Evolutionary conservation across 2,329 filamentous ascomycete genomes (phyloP).

Genomic region (Clarireedia monteithiana): DNA sequence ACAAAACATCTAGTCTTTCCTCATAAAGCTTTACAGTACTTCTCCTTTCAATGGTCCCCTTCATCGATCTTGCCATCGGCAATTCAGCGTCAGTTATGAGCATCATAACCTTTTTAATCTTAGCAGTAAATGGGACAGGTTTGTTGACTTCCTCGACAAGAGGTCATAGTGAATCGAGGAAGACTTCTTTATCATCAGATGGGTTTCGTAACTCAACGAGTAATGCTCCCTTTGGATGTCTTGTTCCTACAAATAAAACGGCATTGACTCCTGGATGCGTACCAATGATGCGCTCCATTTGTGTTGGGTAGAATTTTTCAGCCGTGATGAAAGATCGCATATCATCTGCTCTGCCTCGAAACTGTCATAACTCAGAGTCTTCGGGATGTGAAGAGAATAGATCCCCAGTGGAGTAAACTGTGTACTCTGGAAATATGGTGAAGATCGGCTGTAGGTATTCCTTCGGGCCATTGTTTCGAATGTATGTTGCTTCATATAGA

Average conservation of each 20-base stretch:
- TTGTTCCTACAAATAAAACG: not conserved
- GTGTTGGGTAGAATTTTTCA: not conserved
- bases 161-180: slow-evolving; percentile 12
- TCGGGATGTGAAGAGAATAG: slow-evolving; percentile 7
- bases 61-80: slow-evolving; percentile 11
- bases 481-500: not conserved
- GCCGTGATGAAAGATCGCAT: slow-evolving; percentile 2
- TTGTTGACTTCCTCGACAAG: slow-evolving; percentile 13
- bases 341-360: slow-evolving; percentile 9
- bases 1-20: not conserved
- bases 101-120: slow-evolving; percentile 11
- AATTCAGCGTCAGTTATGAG: slow-evolving; percentile 9
- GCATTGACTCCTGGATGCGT: not conserved
- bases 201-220: slow-evolving; percentile 10
- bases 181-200: not conserved
- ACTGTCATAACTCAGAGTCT: slow-evolving; percentile 6
- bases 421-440: not conserved
- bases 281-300: not conserved
- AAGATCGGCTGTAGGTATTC: not conserved
- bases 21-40: not conserved
- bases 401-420: not conserved
- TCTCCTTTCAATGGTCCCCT: slow-evolving; percentile 9
- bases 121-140: slow-evolving; percentile 13
- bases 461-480: not conserved
- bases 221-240: not conserved